These are phyloP conservation scores for Ascosphaera acerosa DNA, from an alignment of 2,329 filamentous ascomycete species.

Conservation along the genomic window DNA sequence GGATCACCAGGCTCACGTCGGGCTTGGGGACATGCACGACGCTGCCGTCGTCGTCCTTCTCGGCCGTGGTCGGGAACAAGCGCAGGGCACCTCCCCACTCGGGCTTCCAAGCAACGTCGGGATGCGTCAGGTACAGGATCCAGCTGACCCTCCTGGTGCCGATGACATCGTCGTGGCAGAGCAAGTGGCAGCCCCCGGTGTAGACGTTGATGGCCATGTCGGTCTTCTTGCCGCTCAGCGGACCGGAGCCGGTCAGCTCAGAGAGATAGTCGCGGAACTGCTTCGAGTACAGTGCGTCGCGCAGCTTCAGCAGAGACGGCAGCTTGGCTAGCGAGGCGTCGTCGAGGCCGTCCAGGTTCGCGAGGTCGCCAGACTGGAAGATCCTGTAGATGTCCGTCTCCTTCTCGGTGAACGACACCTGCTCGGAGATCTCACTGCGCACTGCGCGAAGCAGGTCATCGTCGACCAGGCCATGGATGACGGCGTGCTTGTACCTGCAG, in stretches of 20 bases:
- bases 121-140: slow-evolving; percentile 86
- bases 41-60: slow-evolving; percentile 41
- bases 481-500: slow-evolving; percentile 61
- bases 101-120: slow-evolving; percentile 68
- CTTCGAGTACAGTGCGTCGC: slow-evolving; percentile 80
- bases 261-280: slow-evolving; percentile 76
- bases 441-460: slow-evolving; percentile 62
- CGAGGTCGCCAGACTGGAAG: slow-evolving; percentile 90
- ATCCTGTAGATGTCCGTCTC: slow-evolving; percentile 99
- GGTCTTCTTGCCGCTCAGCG: slow-evolving; percentile 76
- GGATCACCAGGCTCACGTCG: slow-evolving; percentile 57
- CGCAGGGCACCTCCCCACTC: slow-evolving; percentile 85
- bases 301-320: slow-evolving; percentile 71
- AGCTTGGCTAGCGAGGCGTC: slow-evolving; percentile 63
- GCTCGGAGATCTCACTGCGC: slow-evolving; percentile 64
- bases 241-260: slow-evolving; percentile 59
- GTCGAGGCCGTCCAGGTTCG: slow-evolving; percentile 84
- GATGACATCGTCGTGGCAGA: slow-evolving; percentile 97
- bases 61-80: slow-evolving; percentile 48
- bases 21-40: slow-evolving; percentile 57
- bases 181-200: slow-evolving; percentile 77
- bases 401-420: slow-evolving; percentile 90
- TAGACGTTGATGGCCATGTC: slow-evolving; percentile 99
- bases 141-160: slow-evolving; percentile 91
- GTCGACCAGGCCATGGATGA: slow-evolving; percentile 61